Evolutionary conservation across 306 rosid genomes (phyloP).

Genomic region (Quercus ilex): DNA sequence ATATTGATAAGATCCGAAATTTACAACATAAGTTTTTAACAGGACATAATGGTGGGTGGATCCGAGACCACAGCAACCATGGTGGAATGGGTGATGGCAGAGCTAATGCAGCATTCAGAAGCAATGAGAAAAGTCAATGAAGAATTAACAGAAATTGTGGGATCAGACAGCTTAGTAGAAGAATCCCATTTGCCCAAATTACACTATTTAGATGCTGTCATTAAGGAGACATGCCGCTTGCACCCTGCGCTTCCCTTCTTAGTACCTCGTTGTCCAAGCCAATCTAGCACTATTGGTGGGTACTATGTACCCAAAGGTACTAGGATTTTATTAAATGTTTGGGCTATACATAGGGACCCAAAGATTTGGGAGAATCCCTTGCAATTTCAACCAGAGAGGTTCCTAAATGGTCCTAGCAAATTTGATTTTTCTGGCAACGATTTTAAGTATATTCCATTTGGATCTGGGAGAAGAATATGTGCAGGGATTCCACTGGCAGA

Average conservation of each 20-base stretch:
- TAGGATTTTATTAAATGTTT: constrained; percentile 4
- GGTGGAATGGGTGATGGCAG: constrained; percentile 34
- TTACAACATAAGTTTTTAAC: neutral
- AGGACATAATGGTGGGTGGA: constrained; percentile 38
- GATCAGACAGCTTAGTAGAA: constrained; percentile 25
- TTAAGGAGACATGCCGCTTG: constrained; percentile 30
- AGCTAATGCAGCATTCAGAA: constrained; percentile 18
- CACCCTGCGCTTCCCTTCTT: constrained; percentile 17
- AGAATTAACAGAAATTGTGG: constrained; percentile 23
- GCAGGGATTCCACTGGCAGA: constrained; percentile 27
- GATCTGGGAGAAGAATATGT: constrained; percentile 40
- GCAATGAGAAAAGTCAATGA: constrained; percentile 17
- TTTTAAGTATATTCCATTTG: constrained; percentile 32
- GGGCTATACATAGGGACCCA: constrained; percentile 27
- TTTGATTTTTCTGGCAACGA: constrained; percentile 19
- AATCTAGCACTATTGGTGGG: constrained; percentile 24
- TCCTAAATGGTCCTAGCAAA: neutral
- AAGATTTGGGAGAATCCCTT: constrained; percentile 10
- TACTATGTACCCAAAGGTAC: constrained; percentile 20
- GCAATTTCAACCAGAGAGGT: constrained; percentile 20
- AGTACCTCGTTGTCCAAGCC: constrained; percentile 12
- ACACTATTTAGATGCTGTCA: constrained; percentile 10
- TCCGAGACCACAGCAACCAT: constrained; percentile 28
- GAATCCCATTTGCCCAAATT: constrained; percentile 32
- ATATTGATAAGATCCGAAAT: too few species aligned